These are phyloP conservation scores for Boletellus emodensis DNA, from an alignment of 768 basidiomycete genomes.

Conservation along the genomic window DNA sequence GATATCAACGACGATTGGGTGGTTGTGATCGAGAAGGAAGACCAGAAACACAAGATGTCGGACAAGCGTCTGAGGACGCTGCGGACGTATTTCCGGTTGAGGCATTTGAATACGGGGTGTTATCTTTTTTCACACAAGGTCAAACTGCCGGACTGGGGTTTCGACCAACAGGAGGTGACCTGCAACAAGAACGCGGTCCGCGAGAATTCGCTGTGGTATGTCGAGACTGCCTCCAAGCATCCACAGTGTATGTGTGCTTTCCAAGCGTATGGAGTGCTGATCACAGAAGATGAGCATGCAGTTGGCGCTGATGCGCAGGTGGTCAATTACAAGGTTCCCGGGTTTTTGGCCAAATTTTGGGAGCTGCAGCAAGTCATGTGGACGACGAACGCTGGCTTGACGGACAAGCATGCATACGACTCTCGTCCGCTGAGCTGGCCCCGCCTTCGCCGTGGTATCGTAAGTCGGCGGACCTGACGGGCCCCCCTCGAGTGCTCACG, in stretches of 20 bases:
- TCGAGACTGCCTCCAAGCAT: constrained; percentile 78
- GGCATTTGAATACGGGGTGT: constrained; percentile 86
- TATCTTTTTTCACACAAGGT: constrained; percentile 98
- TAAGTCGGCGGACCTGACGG: constrained; percentile 40
- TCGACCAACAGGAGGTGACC: constrained; percentile 97
- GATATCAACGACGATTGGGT: too few species aligned
- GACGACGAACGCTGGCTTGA: constrained; percentile 93
- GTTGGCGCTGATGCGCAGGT: constrained; percentile 68
- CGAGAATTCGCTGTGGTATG: constrained; percentile 88
- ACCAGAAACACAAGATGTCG: too few species aligned
- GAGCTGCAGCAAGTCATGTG: constrained; percentile 96
- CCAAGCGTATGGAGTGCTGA: neutral
- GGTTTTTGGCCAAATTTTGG: constrained; percentile 86
- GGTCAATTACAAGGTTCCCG: constrained; percentile 88
- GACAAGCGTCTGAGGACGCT: constrained; percentile 72
- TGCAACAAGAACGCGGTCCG: constrained; percentile 96
- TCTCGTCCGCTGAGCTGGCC: constrained; percentile 94
- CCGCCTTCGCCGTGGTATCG: constrained; percentile 85
- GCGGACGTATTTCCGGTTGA: constrained; percentile 74
- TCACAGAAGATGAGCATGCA: constrained; percentile 27
- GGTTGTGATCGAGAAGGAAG: too few species aligned
- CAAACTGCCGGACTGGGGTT: constrained; percentile 97
- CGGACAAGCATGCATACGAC: constrained; percentile 92
- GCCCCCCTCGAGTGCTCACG: constrained; percentile 1
- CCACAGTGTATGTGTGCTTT: constrained; percentile 56